phyloP scores from a whole-genome alignment of 768 basidiomycete genomes.

The Cystofilobasidium bisporidii region DNA sequence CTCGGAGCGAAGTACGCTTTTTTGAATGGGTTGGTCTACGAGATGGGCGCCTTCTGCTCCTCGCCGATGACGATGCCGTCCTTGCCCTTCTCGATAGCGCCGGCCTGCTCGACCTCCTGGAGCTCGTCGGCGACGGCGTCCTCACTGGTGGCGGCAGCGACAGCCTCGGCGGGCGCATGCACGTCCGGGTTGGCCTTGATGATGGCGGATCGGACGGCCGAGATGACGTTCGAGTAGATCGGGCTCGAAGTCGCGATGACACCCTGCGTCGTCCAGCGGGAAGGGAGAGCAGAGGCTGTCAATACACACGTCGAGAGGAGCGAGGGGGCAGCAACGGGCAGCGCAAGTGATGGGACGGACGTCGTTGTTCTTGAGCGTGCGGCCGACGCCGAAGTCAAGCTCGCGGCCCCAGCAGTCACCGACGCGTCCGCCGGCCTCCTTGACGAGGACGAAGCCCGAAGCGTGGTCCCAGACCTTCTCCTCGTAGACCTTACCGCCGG shows the following conservation, averaged over 20 bases:
- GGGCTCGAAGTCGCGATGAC: constrained; percentile 22
- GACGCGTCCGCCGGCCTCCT: constrained; percentile 82
- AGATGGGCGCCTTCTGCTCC: constrained; percentile 1
- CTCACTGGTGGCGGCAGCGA: not conserved
- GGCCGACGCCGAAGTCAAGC: constrained; percentile 76
- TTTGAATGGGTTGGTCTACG: not conserved
- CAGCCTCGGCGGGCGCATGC: not conserved
- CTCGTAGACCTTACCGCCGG: constrained; percentile 53
- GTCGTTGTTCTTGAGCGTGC: constrained; percentile 74
- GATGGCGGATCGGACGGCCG: constrained; percentile 22
- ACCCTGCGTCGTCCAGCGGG: constrained; percentile 2
- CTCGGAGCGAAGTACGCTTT: not conserved
- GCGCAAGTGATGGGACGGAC: constrained; percentile 39
- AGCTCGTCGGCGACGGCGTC: constrained; percentile 14
- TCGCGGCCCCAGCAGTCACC: constrained; percentile 68
- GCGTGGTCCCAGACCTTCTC: constrained; percentile 99
- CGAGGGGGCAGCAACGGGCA: not conserved
- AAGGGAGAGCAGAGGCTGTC: no score
- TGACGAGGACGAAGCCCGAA: constrained; percentile 68
- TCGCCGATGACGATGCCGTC: constrained; percentile 6
- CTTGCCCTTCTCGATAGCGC: constrained; percentile 1
- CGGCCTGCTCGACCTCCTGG: not conserved
- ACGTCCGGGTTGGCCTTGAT: constrained; percentile 21
- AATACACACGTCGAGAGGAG: no score
- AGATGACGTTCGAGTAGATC: constrained; percentile 10